Conservation (phyloP, 225 moss, liverwort and hornwort species). For the Polytrichum formosum region DNA sequence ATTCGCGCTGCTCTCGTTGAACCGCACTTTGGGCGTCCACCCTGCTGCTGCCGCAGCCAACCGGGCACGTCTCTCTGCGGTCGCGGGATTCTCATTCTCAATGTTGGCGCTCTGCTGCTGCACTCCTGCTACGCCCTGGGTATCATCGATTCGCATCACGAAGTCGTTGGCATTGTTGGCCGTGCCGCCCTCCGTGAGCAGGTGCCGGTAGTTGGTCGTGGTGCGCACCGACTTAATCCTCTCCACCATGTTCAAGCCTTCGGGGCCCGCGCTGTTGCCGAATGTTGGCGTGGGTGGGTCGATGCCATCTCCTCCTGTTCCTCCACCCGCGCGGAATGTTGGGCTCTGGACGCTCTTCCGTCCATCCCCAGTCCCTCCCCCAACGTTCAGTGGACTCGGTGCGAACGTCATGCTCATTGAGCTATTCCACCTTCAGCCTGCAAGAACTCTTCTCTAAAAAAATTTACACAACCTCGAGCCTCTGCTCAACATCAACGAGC, state of each 20-base stretch:
- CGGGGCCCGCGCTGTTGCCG: background rate
- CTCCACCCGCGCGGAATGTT: background rate
- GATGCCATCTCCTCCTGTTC: no score
- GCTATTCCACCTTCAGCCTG: no score
- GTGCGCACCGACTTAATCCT: conserved; percentile 9
- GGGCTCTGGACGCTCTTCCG: background rate
- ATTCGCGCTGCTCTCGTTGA: conserved; percentile 20
- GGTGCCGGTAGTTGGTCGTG: conserved; percentile 4
- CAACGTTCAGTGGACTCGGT: background rate
- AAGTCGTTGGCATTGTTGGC: background rate
- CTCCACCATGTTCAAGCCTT: conserved; percentile 10
- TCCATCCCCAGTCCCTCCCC: background rate
- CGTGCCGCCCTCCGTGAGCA: background rate
- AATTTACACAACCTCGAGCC: no score
- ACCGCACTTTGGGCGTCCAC: conserved; percentile 28
- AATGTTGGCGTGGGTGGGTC: conserved; percentile 2
- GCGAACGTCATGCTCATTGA: background rate
- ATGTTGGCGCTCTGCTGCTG: conserved; percentile 20
- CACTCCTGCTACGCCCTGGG: conserved; percentile 3
- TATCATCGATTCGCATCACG: conserved; percentile 2
- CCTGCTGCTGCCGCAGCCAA: conserved; percentile 25
- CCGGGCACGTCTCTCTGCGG: conserved; percentile 33
- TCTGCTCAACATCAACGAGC: no score
- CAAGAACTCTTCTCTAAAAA: no score
- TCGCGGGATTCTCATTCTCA: conserved; percentile 4